Conservation (phyloP, 331 rosid genomes). For the Malus hybrid region DNA sequence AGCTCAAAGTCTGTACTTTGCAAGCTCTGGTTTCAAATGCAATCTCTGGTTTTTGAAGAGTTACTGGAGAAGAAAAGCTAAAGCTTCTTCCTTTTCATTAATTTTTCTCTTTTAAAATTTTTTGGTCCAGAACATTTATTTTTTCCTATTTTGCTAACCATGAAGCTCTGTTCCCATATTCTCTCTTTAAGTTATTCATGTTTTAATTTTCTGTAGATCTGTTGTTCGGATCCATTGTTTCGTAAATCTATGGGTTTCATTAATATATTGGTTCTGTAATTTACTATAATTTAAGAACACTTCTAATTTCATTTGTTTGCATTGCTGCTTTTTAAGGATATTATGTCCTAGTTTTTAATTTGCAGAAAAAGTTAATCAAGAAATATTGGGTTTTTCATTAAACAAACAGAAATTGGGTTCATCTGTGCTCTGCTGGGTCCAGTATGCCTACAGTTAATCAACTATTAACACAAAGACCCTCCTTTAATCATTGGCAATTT, state of each 20-base stretch:
- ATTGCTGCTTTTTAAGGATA: not conserved
- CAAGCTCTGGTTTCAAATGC: not conserved
- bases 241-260: conserved; percentile 4
- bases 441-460: not conserved
- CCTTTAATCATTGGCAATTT: not conserved
- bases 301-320: not conserved
- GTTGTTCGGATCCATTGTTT: not conserved
- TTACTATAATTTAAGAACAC: not conserved
- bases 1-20: not conserved
- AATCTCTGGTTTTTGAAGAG: not conserved
- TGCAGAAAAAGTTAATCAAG: not conserved
- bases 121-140: not conserved
- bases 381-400: not conserved
- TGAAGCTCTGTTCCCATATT: not conserved
- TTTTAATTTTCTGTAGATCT: not conserved
- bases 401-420: not conserved
- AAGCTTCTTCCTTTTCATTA: not conserved
- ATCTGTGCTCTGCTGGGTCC: not conserved
- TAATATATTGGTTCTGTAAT: not conserved
- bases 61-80: not conserved
- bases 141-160: not conserved
- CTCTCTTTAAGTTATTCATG: too few species aligned
- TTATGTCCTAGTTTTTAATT: not conserved
- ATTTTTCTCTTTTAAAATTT: not conserved
- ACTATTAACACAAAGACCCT: not conserved